These are phyloP conservation scores for Salicornia ramosissima DNA, from an alignment of 148 eudicot species.

Conservation along the genomic window DNA sequence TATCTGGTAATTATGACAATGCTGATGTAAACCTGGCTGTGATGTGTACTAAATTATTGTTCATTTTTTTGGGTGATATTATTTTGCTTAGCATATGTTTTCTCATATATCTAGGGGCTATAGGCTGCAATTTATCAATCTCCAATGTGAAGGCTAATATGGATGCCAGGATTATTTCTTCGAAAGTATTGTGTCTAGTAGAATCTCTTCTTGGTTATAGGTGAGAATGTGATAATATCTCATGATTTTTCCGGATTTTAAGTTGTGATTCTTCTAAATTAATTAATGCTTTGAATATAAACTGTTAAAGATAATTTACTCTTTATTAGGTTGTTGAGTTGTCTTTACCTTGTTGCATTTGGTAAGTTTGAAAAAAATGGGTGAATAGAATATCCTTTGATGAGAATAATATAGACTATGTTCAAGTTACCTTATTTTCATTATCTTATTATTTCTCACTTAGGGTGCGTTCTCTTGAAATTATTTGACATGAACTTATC, in stretches of 20 bases:
- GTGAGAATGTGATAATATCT: conserved; percentile 29
- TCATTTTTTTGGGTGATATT: neutral
- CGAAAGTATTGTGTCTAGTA: conserved; percentile 56
- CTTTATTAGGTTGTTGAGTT: neutral
- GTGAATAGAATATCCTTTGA: neutral
- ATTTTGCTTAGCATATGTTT: neutral
- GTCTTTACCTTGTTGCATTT: neutral
- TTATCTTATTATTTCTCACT: too few relatives aligned
- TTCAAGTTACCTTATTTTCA: too few relatives aligned
- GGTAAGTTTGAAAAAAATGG: neutral
- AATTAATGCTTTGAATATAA: neutral
- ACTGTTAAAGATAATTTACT: neutral
- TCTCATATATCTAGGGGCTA: conserved; percentile 11
- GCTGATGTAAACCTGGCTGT: neutral
- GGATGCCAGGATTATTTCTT: conserved; percentile 42
- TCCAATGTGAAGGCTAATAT: conserved; percentile 30
- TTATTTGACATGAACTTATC: too few relatives aligned
- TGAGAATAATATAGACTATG: too few relatives aligned
- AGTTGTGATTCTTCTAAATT: neutral
- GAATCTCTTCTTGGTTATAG: conserved; percentile 67
- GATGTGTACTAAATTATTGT: neutral
- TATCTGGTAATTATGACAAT: conserved; percentile 45
- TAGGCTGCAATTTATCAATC: conserved; percentile 37
- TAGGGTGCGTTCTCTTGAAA: too few relatives aligned
- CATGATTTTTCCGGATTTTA: conserved; percentile 7